Evolutionary conservation across 495 filamentous ascomycete genomes (phyloP).

Genomic region (Chaetomium fimeti): DNA sequence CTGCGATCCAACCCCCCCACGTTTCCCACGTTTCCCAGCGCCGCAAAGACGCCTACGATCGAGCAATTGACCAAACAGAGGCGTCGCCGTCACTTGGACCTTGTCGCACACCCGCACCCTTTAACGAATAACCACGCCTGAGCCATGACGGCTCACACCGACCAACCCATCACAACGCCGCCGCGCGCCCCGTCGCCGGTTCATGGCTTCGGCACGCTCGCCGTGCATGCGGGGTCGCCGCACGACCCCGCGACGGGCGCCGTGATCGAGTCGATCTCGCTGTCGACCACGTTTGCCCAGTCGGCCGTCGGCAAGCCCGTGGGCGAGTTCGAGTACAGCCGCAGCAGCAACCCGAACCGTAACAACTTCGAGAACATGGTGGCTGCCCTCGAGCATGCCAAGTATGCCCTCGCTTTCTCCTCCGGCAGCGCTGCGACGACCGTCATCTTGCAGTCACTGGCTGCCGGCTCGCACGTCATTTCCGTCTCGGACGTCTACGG

Average conservation of each 20-base stretch:
- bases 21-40: conserved; percentile 1
- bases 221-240: conserved; percentile 87
- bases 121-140: not conserved
- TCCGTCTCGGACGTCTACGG: conserved; percentile 97
- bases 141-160: conserved; percentile 43
- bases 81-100: conserved; percentile 1
- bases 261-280: conserved; percentile 92
- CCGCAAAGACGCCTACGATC: not conserved
- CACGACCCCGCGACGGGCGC: conserved; percentile 90
- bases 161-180: conserved; percentile 45
- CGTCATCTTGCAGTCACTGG: conserved; percentile 86
- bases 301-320: conserved; percentile 79
- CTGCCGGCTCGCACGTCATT: conserved; percentile 88
- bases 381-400: conserved; percentile 87
- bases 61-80: conserved; percentile 27
- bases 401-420: conserved; percentile 89
- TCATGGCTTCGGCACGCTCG: conserved; percentile 81
- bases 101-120: conserved; percentile 4
- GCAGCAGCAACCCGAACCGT: conserved; percentile 89
- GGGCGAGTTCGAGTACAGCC: conserved; percentile 84
- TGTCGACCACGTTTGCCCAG: conserved; percentile 93
- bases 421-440: conserved; percentile 95
- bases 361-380: conserved; percentile 90
- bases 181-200: conserved; percentile 43
- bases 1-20: conserved; percentile 7